phyloP scores from a whole-genome alignment of 2,329 filamentous ascomycete genomes.

The Aspergillus quadrilineatus region DNA sequence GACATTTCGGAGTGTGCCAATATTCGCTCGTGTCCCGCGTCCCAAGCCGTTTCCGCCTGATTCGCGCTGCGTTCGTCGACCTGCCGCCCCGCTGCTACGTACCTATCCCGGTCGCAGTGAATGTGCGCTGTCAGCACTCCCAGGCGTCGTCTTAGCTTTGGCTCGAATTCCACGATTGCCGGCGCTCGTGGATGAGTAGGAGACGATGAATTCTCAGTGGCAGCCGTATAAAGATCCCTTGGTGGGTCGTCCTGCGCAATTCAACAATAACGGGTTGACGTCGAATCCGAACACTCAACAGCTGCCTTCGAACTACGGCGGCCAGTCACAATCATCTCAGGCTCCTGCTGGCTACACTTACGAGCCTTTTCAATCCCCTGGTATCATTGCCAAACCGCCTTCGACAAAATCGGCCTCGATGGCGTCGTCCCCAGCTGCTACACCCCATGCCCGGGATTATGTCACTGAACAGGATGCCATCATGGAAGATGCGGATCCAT shows the following conservation, averaged over 20 bases:
- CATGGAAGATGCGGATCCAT: conserved; percentile 89
- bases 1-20: conserved; percentile 21
- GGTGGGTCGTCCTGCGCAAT: conserved; percentile 63
- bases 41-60: conserved; percentile 19
- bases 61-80: conserved; percentile 31
- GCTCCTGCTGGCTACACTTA: conserved; percentile 64
- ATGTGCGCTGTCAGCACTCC: conserved; percentile 28
- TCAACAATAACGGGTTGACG: conserved; percentile 53
- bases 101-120: conserved; percentile 31
- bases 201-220: conserved; percentile 61
- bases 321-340: conserved; percentile 48
- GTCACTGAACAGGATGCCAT: conserved; percentile 69
- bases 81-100: conserved; percentile 28
- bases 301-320: conserved; percentile 49
- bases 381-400: conserved; percentile 32
- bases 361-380: conserved; percentile 61
- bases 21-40: conserved; percentile 13
- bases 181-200: conserved; percentile 16
- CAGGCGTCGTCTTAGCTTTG: conserved; percentile 20
- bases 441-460: conserved; percentile 63
- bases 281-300: conserved; percentile 49
- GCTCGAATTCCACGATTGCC: conserved; percentile 7
- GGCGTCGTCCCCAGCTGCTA: conserved; percentile 58
- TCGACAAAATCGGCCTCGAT: conserved; percentile 53
- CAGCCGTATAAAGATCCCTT: conserved; percentile 65